A percentile compares a stretch with the other conserved stretches of the same genome.
phyloP scores from a whole-genome alignment of 2,329 filamentous ascomycete species.

The Tetracladium maxilliforme region DNA sequence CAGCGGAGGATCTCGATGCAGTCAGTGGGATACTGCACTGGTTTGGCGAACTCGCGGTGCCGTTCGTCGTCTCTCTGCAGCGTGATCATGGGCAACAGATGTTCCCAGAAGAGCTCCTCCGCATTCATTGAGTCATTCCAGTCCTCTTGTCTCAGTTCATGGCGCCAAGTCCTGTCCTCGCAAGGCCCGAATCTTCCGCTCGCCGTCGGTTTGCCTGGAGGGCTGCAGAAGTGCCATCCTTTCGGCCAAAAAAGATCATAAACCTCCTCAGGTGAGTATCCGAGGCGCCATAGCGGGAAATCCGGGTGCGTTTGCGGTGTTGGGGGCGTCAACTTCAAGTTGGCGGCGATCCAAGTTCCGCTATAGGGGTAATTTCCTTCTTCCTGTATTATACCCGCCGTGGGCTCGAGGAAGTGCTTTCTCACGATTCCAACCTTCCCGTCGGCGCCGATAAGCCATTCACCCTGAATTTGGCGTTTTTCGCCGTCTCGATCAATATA shows the following conservation, averaged over 20 bases:
- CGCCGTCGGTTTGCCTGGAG: conserved; percentile 23
- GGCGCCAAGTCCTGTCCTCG: conserved; percentile 24
- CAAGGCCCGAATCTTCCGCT: conserved; percentile 26
- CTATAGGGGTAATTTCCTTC: conserved; percentile 14
- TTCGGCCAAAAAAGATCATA: conserved; percentile 30
- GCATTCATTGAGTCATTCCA: conserved; percentile 14
- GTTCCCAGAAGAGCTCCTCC: conserved; percentile 11
- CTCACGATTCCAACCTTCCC: conserved; percentile 6
- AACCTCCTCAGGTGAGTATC: conserved; percentile 27
- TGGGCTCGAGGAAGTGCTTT: conserved; percentile 7
- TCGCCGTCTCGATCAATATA: conserved; percentile 1
- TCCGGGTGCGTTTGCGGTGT: conserved; percentile 28
- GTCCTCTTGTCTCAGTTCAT: conserved; percentile 20
- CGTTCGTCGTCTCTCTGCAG: conserved; percentile 6
- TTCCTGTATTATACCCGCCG: conserved; percentile 7
- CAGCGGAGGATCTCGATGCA: conserved; percentile 20
- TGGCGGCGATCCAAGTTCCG: conserved; percentile 30
- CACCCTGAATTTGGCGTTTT: conserved; percentile 1
- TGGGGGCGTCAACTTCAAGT: conserved; percentile 25
- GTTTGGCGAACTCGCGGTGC: conserved; percentile 8
- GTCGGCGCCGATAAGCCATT: conserved; percentile 6
- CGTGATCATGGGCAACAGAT: conserved; percentile 4
- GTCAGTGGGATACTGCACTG: conserved; percentile 16
- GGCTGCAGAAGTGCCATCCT: conserved; percentile 27
- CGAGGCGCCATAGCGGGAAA: conserved; percentile 30